phyloP scores from a whole-genome alignment of 768 basidiomycete species.

The Sutorius australiensis region DNA sequence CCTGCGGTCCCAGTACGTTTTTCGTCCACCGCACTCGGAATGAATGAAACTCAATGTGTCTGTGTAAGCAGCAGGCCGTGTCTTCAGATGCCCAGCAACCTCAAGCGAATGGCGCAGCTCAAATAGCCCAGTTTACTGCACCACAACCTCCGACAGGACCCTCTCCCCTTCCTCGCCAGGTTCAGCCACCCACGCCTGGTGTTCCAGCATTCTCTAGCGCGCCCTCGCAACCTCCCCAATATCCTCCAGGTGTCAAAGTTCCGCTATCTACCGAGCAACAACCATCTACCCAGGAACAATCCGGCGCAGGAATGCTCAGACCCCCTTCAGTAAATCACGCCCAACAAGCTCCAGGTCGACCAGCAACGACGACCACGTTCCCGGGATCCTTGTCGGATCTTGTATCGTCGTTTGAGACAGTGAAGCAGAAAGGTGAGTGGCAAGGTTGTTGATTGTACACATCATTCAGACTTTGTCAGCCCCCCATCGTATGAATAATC shows the following conservation, averaged over 20 bases:
- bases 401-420: slow-evolving; percentile 90
- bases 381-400: slow-evolving; percentile 88
- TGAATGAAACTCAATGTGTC: slow-evolving; percentile 16
- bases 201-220: slow-evolving; percentile 9
- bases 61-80: slow-evolving; percentile 35
- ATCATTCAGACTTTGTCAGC: slow-evolving; percentile 36
- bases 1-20: slow-evolving; percentile 42
- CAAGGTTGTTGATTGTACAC: background rate
- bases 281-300: slow-evolving; percentile 29
- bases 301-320: slow-evolving; percentile 42
- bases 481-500: slow-evolving; percentile 79
- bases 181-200: slow-evolving; percentile 34
- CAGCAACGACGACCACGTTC: slow-evolving; percentile 51
- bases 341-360: slow-evolving; percentile 39
- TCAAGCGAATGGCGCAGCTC: slow-evolving; percentile 33
- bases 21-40: slow-evolving; percentile 6
- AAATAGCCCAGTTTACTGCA: slow-evolving; percentile 21
- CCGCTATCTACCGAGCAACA: slow-evolving; percentile 43
- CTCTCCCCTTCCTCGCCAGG: slow-evolving; percentile 49
- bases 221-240: slow-evolving; percentile 43
- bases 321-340: slow-evolving; percentile 52
- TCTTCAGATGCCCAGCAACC: slow-evolving; percentile 39
- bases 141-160: slow-evolving; percentile 38
- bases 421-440: slow-evolving; percentile 90
- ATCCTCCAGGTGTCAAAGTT: slow-evolving; percentile 68